phyloP scores from a whole-genome alignment of 306 rosid species.

The Quercus bicolor region DNA sequence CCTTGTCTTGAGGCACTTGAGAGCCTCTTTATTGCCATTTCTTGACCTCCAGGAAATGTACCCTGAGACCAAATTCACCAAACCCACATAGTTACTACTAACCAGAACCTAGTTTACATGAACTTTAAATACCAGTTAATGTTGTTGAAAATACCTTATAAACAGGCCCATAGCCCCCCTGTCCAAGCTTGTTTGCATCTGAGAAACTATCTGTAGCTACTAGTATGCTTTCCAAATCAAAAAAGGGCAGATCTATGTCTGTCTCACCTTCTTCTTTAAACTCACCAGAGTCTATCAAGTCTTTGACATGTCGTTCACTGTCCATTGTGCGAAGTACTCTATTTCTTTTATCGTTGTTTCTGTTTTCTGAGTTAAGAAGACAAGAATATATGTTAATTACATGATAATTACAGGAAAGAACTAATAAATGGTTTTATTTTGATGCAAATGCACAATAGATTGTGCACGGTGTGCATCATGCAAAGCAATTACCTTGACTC shows the following conservation, averaged over 20 bases:
- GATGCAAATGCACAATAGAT: not conserved
- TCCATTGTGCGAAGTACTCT: conserved; percentile 7
- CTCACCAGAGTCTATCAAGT: conserved; percentile 18
- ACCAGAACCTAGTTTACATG: not conserved
- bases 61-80: conserved; percentile 25
- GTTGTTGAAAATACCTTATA: conserved; percentile 33
- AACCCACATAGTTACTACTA: not conserved
- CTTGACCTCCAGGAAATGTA: conserved; percentile 24
- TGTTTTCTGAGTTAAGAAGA: conserved; percentile 19
- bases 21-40: conserved; percentile 48
- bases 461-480: not conserved
- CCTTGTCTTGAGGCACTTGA: conserved; percentile 49
- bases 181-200: conserved; percentile 44
- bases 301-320: conserved; percentile 24
- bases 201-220: conserved; percentile 51
- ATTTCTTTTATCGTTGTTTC: not conserved
- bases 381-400: not conserved
- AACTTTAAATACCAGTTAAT: not conserved
- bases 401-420: no score
- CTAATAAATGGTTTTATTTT: not conserved
- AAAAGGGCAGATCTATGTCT: conserved; percentile 38
- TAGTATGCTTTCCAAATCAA: conserved; percentile 22
- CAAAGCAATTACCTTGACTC: conserved; percentile 12
- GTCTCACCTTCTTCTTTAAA: conserved; percentile 31
- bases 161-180: conserved; percentile 66